Percentiles rank a stretch among this genome's conserved stretches.
Conservation (phyloP, 805 yeast genomes). For the Candida koratica region DNA sequence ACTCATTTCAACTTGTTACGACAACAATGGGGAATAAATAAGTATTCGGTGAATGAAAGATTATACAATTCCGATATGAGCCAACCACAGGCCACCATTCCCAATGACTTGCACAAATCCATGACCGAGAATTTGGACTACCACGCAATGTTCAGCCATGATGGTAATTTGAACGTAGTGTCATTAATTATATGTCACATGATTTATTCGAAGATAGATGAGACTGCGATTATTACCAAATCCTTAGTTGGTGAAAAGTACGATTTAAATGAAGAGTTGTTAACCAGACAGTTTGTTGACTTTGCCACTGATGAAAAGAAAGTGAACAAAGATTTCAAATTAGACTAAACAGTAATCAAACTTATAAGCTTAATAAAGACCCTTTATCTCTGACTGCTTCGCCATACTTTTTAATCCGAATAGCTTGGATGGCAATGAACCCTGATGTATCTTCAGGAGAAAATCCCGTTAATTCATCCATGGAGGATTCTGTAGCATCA, state of each 20-base stretch:
- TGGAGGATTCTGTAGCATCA: constrained; percentile 96
- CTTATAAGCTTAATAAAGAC: constrained; percentile 44
- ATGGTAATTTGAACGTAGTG: constrained; percentile 28
- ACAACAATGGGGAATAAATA: constrained; percentile 26
- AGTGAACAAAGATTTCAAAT: not conserved
- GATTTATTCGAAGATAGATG: constrained; percentile 28
- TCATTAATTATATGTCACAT: constrained; percentile 27
- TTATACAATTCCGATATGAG: constrained; percentile 15
- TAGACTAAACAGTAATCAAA: not conserved
- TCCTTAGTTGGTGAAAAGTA: constrained; percentile 34
- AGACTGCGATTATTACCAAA: constrained; percentile 25
- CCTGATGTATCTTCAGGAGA: constrained; percentile 96
- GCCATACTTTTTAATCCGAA: constrained; percentile 97
- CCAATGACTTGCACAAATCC: constrained; percentile 12
- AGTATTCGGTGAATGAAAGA: constrained; percentile 23
- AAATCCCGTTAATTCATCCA: constrained; percentile 99
- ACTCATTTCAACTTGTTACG: constrained; percentile 26
- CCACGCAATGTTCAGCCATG: constrained; percentile 24
- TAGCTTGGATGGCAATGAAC: constrained; percentile 96
- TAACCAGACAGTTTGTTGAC: constrained; percentile 2
- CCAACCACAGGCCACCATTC: not conserved
- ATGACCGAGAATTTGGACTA: constrained; percentile 22
- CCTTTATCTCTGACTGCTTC: constrained; percentile 86
- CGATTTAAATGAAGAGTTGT: constrained; percentile 18
- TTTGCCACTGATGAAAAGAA: not conserved